Conservation (phyloP, 139 green algal genomes). For the Auxenochlorella pyrenoidosa region DNA sequence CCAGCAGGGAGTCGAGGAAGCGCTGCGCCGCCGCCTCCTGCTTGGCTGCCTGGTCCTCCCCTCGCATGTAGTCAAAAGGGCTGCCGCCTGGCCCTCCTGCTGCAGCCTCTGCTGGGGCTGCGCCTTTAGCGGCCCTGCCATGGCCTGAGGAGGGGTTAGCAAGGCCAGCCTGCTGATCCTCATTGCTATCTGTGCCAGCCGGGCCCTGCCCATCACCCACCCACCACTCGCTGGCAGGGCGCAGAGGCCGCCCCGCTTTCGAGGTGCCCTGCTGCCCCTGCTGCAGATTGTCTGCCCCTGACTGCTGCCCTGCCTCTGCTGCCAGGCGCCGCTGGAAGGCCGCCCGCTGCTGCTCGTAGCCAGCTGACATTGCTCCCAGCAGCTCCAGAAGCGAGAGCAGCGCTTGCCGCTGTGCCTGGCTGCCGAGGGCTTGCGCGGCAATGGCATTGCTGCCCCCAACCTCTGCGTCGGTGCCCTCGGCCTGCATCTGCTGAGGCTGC, state of each 20-base stretch:
- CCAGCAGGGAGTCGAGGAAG: conserved; percentile 36
- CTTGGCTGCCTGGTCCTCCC: conserved; percentile 29
- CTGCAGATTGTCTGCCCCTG: neutral
- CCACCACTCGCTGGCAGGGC: conserved; percentile 11
- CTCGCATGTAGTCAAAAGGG: conserved; percentile 24
- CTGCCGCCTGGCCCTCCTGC: neutral
- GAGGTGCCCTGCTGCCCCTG: neutral
- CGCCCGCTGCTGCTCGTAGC: conserved; percentile 16
- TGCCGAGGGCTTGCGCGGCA: too few relatives aligned
- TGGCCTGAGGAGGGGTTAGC: neutral
- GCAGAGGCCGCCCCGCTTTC: conserved; percentile 1
- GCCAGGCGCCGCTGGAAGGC: conserved; percentile 29
- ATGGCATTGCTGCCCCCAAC: neutral
- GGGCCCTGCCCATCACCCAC: neutral
- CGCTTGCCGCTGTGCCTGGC: neutral
- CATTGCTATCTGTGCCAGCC: neutral
- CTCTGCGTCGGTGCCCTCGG: too few relatives aligned
- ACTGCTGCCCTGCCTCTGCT: neutral
- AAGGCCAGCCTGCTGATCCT: neutral
- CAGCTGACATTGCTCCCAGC: conserved; percentile 32
- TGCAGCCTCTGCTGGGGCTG: neutral
- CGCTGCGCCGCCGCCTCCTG: conserved; percentile 32
- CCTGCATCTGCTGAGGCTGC: neutral
- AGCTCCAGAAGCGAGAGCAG: conserved; percentile 16
- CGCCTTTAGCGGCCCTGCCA: neutral